Evolutionary conservation across 805 yeast species (phyloP).

Genomic region (Kazachstania bromeliacearum): DNA sequence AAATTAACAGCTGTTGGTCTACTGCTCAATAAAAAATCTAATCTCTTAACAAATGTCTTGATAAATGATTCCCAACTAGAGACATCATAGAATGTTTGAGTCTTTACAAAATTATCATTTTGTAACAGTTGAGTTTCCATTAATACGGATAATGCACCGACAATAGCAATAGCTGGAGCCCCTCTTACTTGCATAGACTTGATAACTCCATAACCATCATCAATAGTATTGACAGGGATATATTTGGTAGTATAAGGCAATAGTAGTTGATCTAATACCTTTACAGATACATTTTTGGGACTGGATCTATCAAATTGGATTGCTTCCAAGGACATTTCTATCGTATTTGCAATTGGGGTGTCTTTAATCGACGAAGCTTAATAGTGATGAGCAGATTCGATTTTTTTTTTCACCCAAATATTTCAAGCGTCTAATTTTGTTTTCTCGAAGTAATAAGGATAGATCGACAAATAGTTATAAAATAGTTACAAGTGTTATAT

Average conservation of each 20-base stretch:
- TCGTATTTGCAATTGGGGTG: too few species aligned
- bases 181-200: conserved; percentile 92
- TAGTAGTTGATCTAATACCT: conserved; percentile 69
- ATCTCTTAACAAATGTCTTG: conserved; percentile 33
- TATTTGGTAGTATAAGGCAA: conserved; percentile 75
- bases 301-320: conserved; percentile 47
- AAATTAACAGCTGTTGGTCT: conserved; percentile 96
- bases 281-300: conserved; percentile 34
- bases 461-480: too few species aligned
- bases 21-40: conserved; percentile 61
- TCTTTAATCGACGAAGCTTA: too few species aligned
- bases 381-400: too few species aligned
- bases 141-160: conserved; percentile 75
- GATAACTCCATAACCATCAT: conserved; percentile 77
- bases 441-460: too few species aligned
- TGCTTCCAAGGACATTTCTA: conserved; percentile 45
- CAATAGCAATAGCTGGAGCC: conserved; percentile 97
- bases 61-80: conserved; percentile 30
- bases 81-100: conserved; percentile 28
- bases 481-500: too few species aligned
- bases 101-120: conserved; percentile 15
- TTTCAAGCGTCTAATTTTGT: too few species aligned
- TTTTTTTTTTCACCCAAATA: not conserved
- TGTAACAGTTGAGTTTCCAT: conserved; percentile 46
- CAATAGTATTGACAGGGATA: conserved; percentile 49